These are phyloP conservation scores for Plasmodium billcollinsi DNA, from an alignment of 169 alveolate genomes.

Conservation along the genomic window DNA sequence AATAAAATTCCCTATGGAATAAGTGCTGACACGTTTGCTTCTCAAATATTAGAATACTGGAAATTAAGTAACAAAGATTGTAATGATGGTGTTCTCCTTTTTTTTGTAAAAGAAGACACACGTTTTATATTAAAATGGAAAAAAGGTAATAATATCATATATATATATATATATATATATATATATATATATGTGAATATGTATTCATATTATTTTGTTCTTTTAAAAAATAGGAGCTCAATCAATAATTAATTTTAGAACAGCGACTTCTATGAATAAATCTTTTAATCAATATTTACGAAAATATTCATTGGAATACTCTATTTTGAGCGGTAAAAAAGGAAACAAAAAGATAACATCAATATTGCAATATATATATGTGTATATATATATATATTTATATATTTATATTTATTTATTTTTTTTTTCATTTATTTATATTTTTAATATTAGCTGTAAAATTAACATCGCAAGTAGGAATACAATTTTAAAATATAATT, in stretches of 20 bases:
- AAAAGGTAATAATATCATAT: constrained; percentile 30
- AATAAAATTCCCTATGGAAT: constrained; percentile 63
- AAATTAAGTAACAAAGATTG: constrained; percentile 50
- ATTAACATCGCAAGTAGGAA: constrained; percentile 55
- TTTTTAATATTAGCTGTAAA: constrained; percentile 27
- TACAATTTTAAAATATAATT: background rate
- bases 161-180: background rate
- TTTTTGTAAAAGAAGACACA: constrained; percentile 66
- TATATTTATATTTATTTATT: too few species aligned
- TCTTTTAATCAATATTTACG: constrained; percentile 54
- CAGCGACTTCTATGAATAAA: constrained; percentile 70
- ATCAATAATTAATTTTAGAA: constrained; percentile 61
- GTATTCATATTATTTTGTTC: background rate
- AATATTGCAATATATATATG: too few species aligned
- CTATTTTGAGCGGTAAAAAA: constrained; percentile 66
- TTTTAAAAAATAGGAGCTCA: constrained; percentile 32
- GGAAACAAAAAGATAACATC: background rate
- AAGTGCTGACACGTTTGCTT: constrained; percentile 56
- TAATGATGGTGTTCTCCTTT: constrained; percentile 64
- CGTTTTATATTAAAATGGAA: constrained; percentile 63
- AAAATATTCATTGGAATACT: constrained; percentile 61
- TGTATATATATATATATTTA: too few species aligned
- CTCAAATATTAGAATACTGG: constrained; percentile 68
- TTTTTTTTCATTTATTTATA: background rate
- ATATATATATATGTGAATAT: constrained; percentile 6